Conservation (phyloP, 371 early-diverging fungal genomes). For the Haplosporangium sp. region DNA sequence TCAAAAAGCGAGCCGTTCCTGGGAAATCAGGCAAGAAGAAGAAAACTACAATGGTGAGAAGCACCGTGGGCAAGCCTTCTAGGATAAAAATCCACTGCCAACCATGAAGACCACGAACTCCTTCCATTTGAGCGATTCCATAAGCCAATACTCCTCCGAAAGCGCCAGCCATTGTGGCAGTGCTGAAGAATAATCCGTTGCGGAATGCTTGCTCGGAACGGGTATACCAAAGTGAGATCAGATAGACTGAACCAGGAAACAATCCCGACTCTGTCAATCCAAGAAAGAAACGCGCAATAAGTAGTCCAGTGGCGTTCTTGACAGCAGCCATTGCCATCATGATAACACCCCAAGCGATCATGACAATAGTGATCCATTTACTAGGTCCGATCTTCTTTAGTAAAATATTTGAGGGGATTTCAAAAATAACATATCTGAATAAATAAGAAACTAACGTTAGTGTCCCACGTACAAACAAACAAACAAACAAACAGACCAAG, state of each 20-base stretch:
- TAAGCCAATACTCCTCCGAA: conserved; percentile 78
- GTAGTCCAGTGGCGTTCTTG: conserved; percentile 60
- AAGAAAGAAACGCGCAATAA: conserved; percentile 74
- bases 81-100: conserved; percentile 85
- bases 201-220: conserved; percentile 76
- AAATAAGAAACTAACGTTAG: not conserved
- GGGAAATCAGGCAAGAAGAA: conserved; percentile 81
- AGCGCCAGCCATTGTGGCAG: conserved; percentile 81
- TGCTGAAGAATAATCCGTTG: conserved; percentile 78
- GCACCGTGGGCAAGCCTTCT: conserved; percentile 76
- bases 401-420: conserved; percentile 79
- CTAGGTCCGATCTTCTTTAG: conserved; percentile 75
- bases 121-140: conserved; percentile 72
- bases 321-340: conserved; percentile 73
- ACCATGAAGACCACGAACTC: conserved; percentile 59
- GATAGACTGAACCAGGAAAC: conserved; percentile 80
- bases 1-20: conserved; percentile 72
- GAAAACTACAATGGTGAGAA: conserved; percentile 69
- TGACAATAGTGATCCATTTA: conserved; percentile 82
- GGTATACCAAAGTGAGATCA: conserved; percentile 78
- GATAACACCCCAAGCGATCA: conserved; percentile 74
- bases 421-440: conserved; percentile 66
- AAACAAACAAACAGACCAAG: too few species aligned
- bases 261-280: conserved; percentile 80
- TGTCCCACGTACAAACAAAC: not conserved